Evolutionary conservation across 2,329 filamentous ascomycete genomes (phyloP).

Genomic region (Pseudocercospora crystallina): DNA sequence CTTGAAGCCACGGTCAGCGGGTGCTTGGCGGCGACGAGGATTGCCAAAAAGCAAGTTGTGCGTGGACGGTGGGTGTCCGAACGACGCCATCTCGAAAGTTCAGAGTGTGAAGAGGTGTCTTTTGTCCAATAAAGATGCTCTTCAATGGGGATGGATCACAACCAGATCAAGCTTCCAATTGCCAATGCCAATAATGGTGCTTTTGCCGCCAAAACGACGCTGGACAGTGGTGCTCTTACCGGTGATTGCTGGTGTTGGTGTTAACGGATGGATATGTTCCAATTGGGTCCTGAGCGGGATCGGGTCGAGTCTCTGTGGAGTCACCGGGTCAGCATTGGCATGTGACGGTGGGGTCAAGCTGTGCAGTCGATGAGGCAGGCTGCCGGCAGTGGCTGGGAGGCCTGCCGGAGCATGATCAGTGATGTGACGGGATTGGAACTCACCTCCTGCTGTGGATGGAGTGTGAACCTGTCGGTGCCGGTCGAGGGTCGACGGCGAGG

Average conservation of each 20-base stretch:
- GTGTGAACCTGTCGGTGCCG: slow-evolving; percentile 62
- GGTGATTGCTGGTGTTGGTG: slow-evolving; percentile 22
- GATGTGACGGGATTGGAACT: slow-evolving; percentile 85
- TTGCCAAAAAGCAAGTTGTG: slow-evolving; percentile 21
- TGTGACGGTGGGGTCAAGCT: slow-evolving; percentile 7
- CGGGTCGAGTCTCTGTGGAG: slow-evolving; percentile 14
- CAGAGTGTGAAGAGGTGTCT: slow-evolving; percentile 8
- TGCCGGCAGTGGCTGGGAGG: neutral
- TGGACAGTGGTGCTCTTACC: slow-evolving; percentile 23
- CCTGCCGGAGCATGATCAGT: slow-evolving; percentile 44
- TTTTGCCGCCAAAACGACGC: slow-evolving; percentile 10
- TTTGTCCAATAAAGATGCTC: slow-evolving; percentile 13
- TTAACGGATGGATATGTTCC: slow-evolving; percentile 26
- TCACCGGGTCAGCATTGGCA: slow-evolving; percentile 11
- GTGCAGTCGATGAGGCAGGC: slow-evolving; percentile 3
- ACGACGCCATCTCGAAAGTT: slow-evolving; percentile 17
- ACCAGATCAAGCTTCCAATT: slow-evolving; percentile 15
- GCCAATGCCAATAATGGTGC: slow-evolving; percentile 10
- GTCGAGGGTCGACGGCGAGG: slow-evolving; percentile 23
- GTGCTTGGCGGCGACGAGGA: slow-evolving; percentile 18
- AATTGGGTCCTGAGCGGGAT: slow-evolving; percentile 17
- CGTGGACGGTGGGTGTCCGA: slow-evolving; percentile 11
- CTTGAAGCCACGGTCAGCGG: slow-evolving; percentile 24
- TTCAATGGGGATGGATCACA: slow-evolving; percentile 8
- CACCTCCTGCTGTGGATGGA: slow-evolving; percentile 99